Evolutionary conservation across 1,139 yeast genomes (phyloP).

Genomic region (Spathaspora sp.): DNA sequence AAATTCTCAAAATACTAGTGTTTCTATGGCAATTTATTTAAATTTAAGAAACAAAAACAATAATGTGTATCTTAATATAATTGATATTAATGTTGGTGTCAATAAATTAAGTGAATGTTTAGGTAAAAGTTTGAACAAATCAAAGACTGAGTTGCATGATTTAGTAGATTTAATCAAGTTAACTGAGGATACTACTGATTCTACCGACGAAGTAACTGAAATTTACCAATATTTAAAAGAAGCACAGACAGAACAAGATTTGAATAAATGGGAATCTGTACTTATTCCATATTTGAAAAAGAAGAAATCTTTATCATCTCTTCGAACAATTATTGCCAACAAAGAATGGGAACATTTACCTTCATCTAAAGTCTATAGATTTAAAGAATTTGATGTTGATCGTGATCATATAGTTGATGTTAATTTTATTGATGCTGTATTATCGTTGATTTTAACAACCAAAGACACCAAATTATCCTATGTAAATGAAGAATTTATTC

Average conservation of each 20-base stretch:
- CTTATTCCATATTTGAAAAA: constrained; percentile 36
- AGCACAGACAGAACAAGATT: constrained; percentile 18
- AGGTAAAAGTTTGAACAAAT: constrained; percentile 55
- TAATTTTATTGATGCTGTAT: constrained; percentile 51
- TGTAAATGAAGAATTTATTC: constrained; percentile 31
- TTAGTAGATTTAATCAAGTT: constrained; percentile 27
- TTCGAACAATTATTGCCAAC: constrained; percentile 17
- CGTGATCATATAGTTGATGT: constrained; percentile 68
- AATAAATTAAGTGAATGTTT: constrained; percentile 73
- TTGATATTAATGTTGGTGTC: constrained; percentile 63
- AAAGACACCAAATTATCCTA: constrained; percentile 20
- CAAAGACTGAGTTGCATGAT: constrained; percentile 22
- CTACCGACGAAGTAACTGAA: constrained; percentile 22
- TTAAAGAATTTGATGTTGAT: constrained; percentile 58
- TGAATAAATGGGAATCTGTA: constrained; percentile 31
- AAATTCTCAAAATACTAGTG: constrained; percentile 35
- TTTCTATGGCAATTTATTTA: constrained; percentile 45
- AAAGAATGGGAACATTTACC: constrained; percentile 9
- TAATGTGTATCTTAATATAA: constrained; percentile 41
- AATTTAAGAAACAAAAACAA: constrained; percentile 44
- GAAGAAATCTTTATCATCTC: constrained; percentile 23
- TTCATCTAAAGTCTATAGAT: constrained; percentile 16
- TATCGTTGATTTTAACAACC: constrained; percentile 40
- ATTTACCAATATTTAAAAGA: constrained; percentile 23
- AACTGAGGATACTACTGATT: constrained; percentile 16